Base-by-base conservation (phyloP, 176 grass and related monocot genomes). In the Carex cristatella region DNA sequence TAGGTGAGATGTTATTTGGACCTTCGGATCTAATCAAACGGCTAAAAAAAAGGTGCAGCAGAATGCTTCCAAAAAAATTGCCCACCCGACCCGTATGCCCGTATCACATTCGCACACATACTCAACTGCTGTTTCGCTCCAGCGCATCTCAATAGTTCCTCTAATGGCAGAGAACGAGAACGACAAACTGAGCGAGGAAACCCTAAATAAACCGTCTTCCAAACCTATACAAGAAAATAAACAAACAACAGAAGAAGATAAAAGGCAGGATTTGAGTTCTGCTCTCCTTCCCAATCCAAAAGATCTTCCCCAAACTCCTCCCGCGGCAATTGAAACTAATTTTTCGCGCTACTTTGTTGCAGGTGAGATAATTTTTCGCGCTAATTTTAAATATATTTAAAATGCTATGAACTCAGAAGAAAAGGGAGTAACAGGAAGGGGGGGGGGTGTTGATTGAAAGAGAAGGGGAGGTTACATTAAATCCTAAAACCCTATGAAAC, bases 241-340 rank as follows among this genome's bases (percentile, higher is more conserved):
- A 56, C 9, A n/a, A n/a, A 67, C 18, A 2, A 60, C 38, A 23
- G 2, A 42, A 30, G 65, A 32, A 76, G 84, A 68, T 60, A 66
- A 58, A 32, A 56, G 75, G 89, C 37, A 88, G 87, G 81, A 91
- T 89, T 18, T 86, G 81, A 18, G 18, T 85, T 65, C 88, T 93
- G 67, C 37, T 31, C 65, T 98, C 59, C 74, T 89, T 5, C 93
- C 96, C 31, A 79, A 98, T 40, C 60, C 65, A 30, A 81, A 85
- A 12, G 84, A 89, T 84, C 89, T 98, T 68, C 93, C 90, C 37
- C 33, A 69, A 78, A 61, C 70, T 12, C 91, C 96, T 27, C 93
- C 85, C 28, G 88, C 96, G 7, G 84, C 93, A 55, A 88, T 95
- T 30, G 90, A 98, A 81, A 70, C 80, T n/a, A 98, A 95, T 84